These are phyloP conservation scores for Sergeia podlipaevii DNA, from an alignment of 208 protist species.

Conservation along the genomic window DNA sequence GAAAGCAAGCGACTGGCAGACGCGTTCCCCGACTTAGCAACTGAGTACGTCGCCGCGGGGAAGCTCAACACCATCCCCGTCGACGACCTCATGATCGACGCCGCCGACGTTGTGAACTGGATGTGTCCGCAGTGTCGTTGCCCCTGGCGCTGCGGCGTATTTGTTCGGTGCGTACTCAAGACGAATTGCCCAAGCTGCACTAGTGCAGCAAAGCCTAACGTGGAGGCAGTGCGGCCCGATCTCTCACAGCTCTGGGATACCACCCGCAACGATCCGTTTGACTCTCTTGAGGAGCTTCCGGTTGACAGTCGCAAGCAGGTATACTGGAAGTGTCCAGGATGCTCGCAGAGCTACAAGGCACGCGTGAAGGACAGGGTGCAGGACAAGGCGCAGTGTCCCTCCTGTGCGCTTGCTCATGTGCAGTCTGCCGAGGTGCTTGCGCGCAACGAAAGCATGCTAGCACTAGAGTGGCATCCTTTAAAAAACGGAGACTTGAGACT, in stretches of 20 bases:
- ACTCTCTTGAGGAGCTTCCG: constrained; percentile 29
- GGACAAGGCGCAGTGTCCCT: constrained; percentile 55
- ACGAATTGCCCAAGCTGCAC: constrained; percentile 61
- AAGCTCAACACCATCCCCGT: constrained; percentile 28
- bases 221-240: constrained; percentile 33
- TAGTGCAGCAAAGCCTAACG: constrained; percentile 15
- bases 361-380: constrained; percentile 58
- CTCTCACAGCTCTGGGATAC: constrained; percentile 58
- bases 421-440: constrained; percentile 19
- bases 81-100: constrained; percentile 35
- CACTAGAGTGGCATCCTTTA: constrained; percentile 79
- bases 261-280: constrained; percentile 62
- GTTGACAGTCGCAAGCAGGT: constrained; percentile 37
- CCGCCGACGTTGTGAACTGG: constrained; percentile 46
- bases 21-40: constrained; percentile 49
- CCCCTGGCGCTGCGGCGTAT: constrained; percentile 58
- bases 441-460: constrained; percentile 31
- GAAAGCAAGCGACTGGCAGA: constrained; percentile 47
- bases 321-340: constrained; percentile 56
- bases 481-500: constrained; percentile 80
- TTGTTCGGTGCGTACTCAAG: constrained; percentile 67
- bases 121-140: constrained; percentile 45
- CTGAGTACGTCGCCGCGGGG: constrained; percentile 51
- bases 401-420: constrained; percentile 34
- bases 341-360: constrained; percentile 47